phyloP scores from a whole-genome alignment of 1,139 yeast genomes.

The Eremothecium sinecaudum region DNA sequence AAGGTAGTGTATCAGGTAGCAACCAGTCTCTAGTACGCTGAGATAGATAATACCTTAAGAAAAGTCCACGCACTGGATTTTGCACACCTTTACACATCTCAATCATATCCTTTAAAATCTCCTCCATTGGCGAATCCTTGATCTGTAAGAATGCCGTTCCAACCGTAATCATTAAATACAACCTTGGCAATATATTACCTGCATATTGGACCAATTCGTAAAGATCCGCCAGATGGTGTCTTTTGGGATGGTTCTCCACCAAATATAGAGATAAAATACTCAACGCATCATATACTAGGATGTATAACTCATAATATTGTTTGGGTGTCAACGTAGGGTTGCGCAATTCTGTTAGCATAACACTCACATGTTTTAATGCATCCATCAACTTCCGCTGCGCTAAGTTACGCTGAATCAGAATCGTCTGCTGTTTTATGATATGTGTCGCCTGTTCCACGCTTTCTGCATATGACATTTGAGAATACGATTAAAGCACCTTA shows the following conservation, averaged over 20 bases:
- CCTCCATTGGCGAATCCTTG: slow-evolving; percentile 71
- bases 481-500: neutral
- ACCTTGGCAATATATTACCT: slow-evolving; percentile 83
- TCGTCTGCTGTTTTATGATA: slow-evolving; percentile 58
- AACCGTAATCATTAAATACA: slow-evolving; percentile 89
- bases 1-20: slow-evolving; percentile 31
- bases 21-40: slow-evolving; percentile 72
- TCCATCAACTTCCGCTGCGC: slow-evolving; percentile 65
- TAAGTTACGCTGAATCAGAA: slow-evolving; percentile 67
- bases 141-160: slow-evolving; percentile 82
- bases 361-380: slow-evolving; percentile 80
- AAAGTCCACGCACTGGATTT: slow-evolving; percentile 84
- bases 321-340: slow-evolving; percentile 74
- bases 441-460: slow-evolving; percentile 23
- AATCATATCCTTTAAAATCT: slow-evolving; percentile 89
- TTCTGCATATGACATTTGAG: slow-evolving; percentile 24
- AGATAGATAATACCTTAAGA: slow-evolving; percentile 76
- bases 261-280: slow-evolving; percentile 58
- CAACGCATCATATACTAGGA: slow-evolving; percentile 75
- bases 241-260: slow-evolving; percentile 51
- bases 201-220: slow-evolving; percentile 94
- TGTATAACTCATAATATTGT: slow-evolving; percentile 87
- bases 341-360: slow-evolving; percentile 72
- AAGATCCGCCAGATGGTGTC: slow-evolving; percentile 76
- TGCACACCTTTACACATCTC: slow-evolving; percentile 99